Evolutionary conservation across 2,329 filamentous ascomycete species (phyloP), one percentile per base, ranked within the genome.

Genomic region (Elsinoe batatas): DNA sequence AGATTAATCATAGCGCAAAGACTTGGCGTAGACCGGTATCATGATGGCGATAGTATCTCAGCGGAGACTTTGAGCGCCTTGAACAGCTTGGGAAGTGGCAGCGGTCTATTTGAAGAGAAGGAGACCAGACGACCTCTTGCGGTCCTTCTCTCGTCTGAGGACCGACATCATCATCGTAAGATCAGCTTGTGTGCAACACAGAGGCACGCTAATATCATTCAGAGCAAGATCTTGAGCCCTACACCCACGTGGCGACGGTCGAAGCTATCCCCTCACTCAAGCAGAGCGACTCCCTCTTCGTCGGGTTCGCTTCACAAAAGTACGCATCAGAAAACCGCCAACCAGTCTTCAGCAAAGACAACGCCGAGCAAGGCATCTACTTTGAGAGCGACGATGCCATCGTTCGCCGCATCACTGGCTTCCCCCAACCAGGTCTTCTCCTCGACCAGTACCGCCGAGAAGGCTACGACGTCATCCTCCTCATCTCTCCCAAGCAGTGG

Each of bases 1-100:
- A 70, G 76, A 64, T 64, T 79, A 57, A 71, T 79, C 49, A 63
- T 79, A 58, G 76, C 76, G 50, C 73, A 77, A 64, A 67, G 75
- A 62, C 69, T 77, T 22, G 76, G 75, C 15, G 67, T 79, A 33
- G 74, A 76, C 54, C 69, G 72, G 54, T 78, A 72, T 65, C 75
- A 79, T 60, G 64, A 67, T 20, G 64, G 75, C 47, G 67, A 71
- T 57, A 61, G 71, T 57, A 61, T 67, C 26, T 68, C 68, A 49
- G 68, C 72, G 10, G 68, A 72, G 8, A 67, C 67, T n/a, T 63
- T 79, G 51, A 61, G 69, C 35, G 69, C 72, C 47, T 70, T 79
- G 59, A 77, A 77, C 64, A 65, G 65, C 32, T 75, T 70, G 61
- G 74, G 75, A 36, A 69, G 62, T 58, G 65, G 64, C 56, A 69